A percentile compares a stretch with the other conserved stretches of the same genome.
Evolutionary conservation across 345 rosid genomes (phyloP).

Genomic region (Raphanus raphanistrum): DNA sequence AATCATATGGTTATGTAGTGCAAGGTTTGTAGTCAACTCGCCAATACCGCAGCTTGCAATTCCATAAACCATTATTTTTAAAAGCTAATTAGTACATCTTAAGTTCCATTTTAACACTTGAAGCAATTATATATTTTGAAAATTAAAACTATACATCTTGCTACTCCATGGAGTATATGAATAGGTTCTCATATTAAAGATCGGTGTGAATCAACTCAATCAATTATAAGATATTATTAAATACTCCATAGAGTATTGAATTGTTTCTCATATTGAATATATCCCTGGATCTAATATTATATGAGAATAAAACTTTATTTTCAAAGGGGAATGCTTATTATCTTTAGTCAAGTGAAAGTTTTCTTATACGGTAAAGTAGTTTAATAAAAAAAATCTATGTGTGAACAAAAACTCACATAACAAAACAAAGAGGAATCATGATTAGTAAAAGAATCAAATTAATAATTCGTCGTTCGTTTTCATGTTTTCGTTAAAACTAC

Average conservation of each 20-base stretch:
- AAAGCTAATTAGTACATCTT: not conserved
- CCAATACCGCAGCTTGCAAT: not conserved
- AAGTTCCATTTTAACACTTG: not conserved
- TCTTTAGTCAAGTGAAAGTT: not conserved
- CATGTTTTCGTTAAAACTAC: conserved; percentile 2
- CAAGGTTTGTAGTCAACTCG: conserved; percentile 22
- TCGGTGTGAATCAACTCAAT: too few relatives aligned
- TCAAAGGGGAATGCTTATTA: too few relatives aligned
- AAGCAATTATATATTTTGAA: not conserved
- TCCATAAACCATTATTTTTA: not conserved
- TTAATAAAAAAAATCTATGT: not conserved
- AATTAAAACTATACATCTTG: too few relatives aligned
- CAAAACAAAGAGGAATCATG: not conserved
- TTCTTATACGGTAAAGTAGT: not conserved
- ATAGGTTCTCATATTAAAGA: too few relatives aligned
- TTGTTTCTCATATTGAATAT: too few relatives aligned
- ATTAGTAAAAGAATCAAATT: not conserved
- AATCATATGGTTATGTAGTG: not conserved
- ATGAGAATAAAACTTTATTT: too few relatives aligned
- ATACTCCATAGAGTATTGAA: too few relatives aligned
- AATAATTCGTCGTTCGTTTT: not conserved
- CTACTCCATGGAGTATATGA: too few relatives aligned
- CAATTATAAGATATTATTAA: too few relatives aligned
- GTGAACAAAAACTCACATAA: not conserved
- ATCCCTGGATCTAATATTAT: too few relatives aligned